A percentile compares a stretch with the other conserved stretches of the same genome.
Evolutionary conservation across 2,329 filamentous ascomycete species (phyloP).

Genomic region (Beauveria australis): DNA sequence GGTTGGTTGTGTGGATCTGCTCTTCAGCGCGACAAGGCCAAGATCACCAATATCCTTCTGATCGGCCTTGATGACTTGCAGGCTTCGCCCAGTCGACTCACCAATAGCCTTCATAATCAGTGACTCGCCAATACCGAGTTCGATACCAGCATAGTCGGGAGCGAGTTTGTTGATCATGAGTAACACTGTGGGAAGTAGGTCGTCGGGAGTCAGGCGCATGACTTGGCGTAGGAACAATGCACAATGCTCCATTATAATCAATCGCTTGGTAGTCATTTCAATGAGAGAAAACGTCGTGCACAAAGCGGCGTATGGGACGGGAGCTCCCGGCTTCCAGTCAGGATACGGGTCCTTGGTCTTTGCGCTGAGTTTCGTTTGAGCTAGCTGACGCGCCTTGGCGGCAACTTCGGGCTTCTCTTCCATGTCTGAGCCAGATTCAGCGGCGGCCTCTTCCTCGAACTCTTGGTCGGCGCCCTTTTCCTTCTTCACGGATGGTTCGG

Average conservation of each 20-base stretch:
- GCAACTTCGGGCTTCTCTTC: slow-evolving; percentile 61
- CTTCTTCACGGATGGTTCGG: slow-evolving; percentile 13
- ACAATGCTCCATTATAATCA: slow-evolving; percentile 83
- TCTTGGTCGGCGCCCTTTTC: slow-evolving; percentile 15
- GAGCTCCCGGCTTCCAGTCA: slow-evolving; percentile 83
- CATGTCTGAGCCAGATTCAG: slow-evolving; percentile 30
- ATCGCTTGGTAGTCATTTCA: slow-evolving; percentile 86
- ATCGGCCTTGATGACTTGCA: slow-evolving; percentile 86
- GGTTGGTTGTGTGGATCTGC: slow-evolving; percentile 86
- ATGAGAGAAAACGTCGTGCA: slow-evolving; percentile 92
- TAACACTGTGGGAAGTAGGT: slow-evolving; percentile 79
- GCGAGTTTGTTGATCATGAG: slow-evolving; percentile 98
- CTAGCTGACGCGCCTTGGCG: slow-evolving; percentile 69
- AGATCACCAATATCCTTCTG: slow-evolving; percentile 96
- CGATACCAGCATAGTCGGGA: slow-evolving; percentile 91
- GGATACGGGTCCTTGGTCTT: slow-evolving; percentile 76
- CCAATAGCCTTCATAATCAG: slow-evolving; percentile 98
- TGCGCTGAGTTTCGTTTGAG: slow-evolving; percentile 66
- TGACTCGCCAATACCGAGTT: slow-evolving; percentile 96
- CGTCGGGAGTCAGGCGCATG: slow-evolving; percentile 78
- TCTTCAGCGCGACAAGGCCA: slow-evolving; percentile 90
- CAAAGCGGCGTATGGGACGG: slow-evolving; percentile 88
- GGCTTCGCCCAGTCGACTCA: slow-evolving; percentile 80
- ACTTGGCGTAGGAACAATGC: slow-evolving; percentile 89
- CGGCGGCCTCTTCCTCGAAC: slow-evolving; percentile 18